phyloP scores from a whole-genome alignment of 306 rosid species.

The Comarum palustre region DNA sequence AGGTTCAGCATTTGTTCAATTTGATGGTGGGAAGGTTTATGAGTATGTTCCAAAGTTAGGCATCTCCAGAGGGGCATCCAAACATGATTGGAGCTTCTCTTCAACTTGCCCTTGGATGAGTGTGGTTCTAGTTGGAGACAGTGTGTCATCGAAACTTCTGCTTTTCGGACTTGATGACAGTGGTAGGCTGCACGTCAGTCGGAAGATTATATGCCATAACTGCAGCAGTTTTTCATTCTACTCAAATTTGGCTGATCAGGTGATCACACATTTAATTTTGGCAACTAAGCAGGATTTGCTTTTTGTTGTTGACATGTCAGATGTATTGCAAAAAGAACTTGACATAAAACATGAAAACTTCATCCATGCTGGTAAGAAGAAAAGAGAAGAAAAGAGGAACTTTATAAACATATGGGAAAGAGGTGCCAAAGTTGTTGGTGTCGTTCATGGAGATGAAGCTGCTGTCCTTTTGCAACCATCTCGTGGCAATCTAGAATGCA shows the following conservation, averaged over 20 bases:
- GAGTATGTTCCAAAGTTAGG: constrained; percentile 58
- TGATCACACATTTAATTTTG: constrained; percentile 67
- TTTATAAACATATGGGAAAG: constrained; percentile 85
- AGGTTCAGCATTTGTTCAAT: constrained; percentile 65
- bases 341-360: constrained; percentile 53
- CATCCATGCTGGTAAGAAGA: constrained; percentile 42
- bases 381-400: constrained; percentile 50
- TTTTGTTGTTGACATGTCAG: constrained; percentile 63
- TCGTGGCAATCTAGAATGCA: constrained; percentile 87
- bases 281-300: constrained; percentile 83
- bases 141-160: constrained; percentile 50
- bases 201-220: constrained; percentile 69
- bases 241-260: constrained; percentile 78
- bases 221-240: constrained; percentile 81
- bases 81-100: constrained; percentile 57
- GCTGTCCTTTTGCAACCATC: constrained; percentile 70
- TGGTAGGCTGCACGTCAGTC: constrained; percentile 71
- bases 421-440: constrained; percentile 83
- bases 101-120: constrained; percentile 81
- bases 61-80: constrained; percentile 40
- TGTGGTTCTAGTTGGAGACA: constrained; percentile 49
- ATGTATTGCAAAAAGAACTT: constrained; percentile 55
- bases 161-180: constrained; percentile 74
- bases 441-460: constrained; percentile 86
- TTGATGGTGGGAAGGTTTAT: constrained; percentile 56